phyloP scores from a whole-genome alignment of 345 rosid genomes.

The Pugionium dolabratum region DNA sequence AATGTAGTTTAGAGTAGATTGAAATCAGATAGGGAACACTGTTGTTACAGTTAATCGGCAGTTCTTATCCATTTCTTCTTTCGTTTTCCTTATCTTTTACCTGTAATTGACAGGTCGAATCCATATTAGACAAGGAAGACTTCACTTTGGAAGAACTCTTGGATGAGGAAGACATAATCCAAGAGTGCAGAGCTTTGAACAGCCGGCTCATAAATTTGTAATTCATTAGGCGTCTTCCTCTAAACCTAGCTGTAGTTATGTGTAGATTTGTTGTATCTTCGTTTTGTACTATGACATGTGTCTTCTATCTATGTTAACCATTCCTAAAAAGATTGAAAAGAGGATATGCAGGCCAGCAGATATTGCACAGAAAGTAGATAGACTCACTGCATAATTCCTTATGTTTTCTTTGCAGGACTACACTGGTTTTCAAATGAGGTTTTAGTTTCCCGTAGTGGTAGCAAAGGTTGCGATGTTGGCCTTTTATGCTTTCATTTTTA shows the following conservation, averaged over 20 bases:
- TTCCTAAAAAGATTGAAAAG: neutral
- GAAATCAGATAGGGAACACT: neutral
- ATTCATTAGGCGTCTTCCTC: slow-evolving; percentile 15
- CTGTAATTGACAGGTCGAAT: slow-evolving; percentile 60
- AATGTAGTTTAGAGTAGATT: neutral
- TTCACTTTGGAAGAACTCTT: slow-evolving; percentile 91
- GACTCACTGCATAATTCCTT: slow-evolving; percentile 24
- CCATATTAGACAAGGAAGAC: slow-evolving; percentile 77
- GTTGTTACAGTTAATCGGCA: neutral
- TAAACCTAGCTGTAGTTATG: slow-evolving; percentile 22
- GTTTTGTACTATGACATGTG: slow-evolving; percentile 30
- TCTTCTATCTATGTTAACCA: slow-evolving; percentile 21
- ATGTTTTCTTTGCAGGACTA: slow-evolving; percentile 36
- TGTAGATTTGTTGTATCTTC: slow-evolving; percentile 9
- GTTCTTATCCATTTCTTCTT: neutral
- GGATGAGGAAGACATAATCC: slow-evolving; percentile 97
- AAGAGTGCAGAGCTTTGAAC: slow-evolving; percentile 95
- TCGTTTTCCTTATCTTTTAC: neutral
- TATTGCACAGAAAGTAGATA: slow-evolving; percentile 27
- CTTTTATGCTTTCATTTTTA: slow-evolving; percentile 34
- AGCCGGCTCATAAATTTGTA: slow-evolving; percentile 93
- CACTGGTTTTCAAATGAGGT: slow-evolving; percentile 16
- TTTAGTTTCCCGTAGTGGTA: slow-evolving; percentile 25
- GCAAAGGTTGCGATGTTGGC: slow-evolving; percentile 24
- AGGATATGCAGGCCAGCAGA: no score